Evolutionary conservation across 257 asterid genomes (phyloP).

Genomic region (Fraxinus quadrangulata): DNA sequence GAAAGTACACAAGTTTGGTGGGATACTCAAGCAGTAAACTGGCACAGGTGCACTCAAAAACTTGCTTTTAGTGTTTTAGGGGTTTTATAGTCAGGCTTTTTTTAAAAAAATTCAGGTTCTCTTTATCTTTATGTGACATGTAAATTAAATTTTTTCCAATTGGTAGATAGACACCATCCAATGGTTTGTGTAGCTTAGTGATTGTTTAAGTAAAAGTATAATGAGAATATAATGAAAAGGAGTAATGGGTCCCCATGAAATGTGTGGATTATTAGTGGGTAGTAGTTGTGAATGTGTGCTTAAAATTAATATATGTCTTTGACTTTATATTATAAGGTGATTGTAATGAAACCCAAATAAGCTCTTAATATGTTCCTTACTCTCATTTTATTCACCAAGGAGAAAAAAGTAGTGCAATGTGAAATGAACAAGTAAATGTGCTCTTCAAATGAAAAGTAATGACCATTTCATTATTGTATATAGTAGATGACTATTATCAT

Average conservation of each 20-base stretch:
- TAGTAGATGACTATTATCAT: too few relatives aligned
- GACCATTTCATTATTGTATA: too few relatives aligned
- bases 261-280: too few relatives aligned
- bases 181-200: slow-evolving; percentile 9
- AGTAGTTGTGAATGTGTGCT: too few relatives aligned
- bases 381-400: neutral
- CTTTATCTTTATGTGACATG: slow-evolving; percentile 2
- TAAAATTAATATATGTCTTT: too few relatives aligned
- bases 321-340: too few relatives aligned
- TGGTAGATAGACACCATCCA: slow-evolving; percentile 3
- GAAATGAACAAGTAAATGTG: neutral
- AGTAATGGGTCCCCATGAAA: too few relatives aligned
- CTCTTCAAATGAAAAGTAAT: too few relatives aligned
- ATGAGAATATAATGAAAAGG: too few relatives aligned
- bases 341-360: too few relatives aligned
- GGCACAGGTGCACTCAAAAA: slow-evolving; percentile 66
- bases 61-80: slow-evolving; percentile 15
- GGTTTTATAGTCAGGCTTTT: neutral
- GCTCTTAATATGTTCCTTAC: neutral
- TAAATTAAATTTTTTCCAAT: neutral
- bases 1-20: slow-evolving; percentile 72
- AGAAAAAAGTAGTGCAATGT: neutral
- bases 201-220: too few relatives aligned
- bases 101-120: neutral
- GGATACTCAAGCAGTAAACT: slow-evolving; percentile 88